Conservation (phyloP, 2,329 filamentous ascomycete species). For the Taxawa tesnikishii region DNA sequence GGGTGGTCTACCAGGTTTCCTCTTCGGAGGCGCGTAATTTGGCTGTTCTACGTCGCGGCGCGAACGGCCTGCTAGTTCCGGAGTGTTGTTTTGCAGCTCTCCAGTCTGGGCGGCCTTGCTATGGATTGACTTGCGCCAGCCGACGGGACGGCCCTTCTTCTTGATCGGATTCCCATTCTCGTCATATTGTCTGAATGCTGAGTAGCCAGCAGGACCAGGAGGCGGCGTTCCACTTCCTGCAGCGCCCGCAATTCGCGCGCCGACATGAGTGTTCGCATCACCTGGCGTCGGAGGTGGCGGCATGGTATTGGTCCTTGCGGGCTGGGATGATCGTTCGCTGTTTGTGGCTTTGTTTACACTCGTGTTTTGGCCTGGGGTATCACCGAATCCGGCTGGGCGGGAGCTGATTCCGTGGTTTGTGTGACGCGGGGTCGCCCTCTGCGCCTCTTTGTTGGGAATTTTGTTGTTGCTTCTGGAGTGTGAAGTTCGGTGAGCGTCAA, state of each 20-base stretch:
- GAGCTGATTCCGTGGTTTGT: conserved; percentile 13
- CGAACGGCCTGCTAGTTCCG: no score
- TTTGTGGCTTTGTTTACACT: not conserved
- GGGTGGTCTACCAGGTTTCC: no score
- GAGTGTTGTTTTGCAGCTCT: no score
- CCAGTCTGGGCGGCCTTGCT: conserved; percentile 20
- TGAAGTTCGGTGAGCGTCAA: no score
- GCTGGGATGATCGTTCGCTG: not conserved
- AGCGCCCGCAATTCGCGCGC: no score
- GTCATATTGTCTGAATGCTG: conserved; percentile 26
- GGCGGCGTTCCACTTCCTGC: not conserved
- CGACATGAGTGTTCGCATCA: no score
- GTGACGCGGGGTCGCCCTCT: conserved; percentile 23
- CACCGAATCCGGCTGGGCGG: not conserved
- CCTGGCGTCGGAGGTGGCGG: no score
- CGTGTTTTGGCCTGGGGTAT: not conserved
- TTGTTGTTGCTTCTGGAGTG: no score
- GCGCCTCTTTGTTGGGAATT: conserved; percentile 7
- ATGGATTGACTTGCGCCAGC: conserved; percentile 37
- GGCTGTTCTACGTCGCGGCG: no score
- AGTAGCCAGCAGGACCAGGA: conserved; percentile 22
- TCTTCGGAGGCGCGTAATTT: no score
- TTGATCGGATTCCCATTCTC: conserved; percentile 20
- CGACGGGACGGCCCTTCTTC: conserved; percentile 36
- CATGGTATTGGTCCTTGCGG: conserved; percentile 3